These are phyloP conservation scores for Venturia asperata DNA, from an alignment of 2,329 filamentous ascomycete species.

Conservation along the genomic window DNA sequence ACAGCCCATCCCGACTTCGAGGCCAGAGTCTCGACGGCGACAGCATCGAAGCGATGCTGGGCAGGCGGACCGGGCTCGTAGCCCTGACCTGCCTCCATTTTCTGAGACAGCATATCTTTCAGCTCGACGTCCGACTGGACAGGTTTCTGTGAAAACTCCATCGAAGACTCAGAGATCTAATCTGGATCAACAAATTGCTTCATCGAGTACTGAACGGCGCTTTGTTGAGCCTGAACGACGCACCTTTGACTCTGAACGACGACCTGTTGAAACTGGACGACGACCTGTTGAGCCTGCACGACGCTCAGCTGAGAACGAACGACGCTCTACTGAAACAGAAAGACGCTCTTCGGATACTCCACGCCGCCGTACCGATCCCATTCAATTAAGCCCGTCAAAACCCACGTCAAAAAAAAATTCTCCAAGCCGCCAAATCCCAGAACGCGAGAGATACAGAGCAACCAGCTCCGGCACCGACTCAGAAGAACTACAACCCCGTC, in stretches of 20 bases:
- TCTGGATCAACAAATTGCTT: background rate
- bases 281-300: background rate
- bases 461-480: background rate
- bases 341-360: background rate
- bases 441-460: background rate
- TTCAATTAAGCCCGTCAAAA: background rate
- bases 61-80: background rate
- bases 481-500: slow-evolving; percentile 6
- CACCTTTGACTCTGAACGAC: background rate
- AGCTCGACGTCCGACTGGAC: slow-evolving; percentile 1
- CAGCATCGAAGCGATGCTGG: background rate
- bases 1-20: background rate
- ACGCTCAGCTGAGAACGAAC: background rate
- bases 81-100: background rate
- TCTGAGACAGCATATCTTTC: background rate
- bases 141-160: background rate
- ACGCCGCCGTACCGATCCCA: background rate
- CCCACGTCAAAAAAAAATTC: background rate
- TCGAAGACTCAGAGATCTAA: background rate
- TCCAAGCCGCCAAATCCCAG: background rate
- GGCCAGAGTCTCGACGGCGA: background rate
- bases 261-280: background rate
- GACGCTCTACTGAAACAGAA: background rate
- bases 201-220: background rate
- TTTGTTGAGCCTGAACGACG: background rate